phyloP scores from a whole-genome alignment of 176 grass and related monocot species.

The Cenchrus purpureus region DNA sequence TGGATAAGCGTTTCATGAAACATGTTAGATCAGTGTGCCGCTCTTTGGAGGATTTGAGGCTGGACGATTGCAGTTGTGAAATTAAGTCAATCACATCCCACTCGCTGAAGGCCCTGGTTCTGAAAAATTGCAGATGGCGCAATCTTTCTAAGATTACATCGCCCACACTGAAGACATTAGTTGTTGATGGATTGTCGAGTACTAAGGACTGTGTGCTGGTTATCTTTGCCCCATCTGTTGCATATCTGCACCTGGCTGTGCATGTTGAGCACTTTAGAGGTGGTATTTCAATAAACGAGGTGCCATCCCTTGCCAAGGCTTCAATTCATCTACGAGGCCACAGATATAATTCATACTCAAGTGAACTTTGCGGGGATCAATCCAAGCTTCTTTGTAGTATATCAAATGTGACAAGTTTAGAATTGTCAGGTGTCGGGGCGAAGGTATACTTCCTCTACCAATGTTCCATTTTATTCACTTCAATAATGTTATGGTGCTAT shows the following conservation, averaged over 20 bases:
- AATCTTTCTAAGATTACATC: neutral
- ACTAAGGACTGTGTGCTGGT: neutral
- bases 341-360: too few species aligned
- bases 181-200: neutral
- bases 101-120: neutral
- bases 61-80: neutral
- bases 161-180: neutral
- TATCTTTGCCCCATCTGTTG: neutral
- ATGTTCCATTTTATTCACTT: neutral
- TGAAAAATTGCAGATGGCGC: neutral
- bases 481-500: neutral
- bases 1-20: neutral
- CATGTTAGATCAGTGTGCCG: neutral
- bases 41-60: slow-evolving; percentile 10
- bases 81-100: neutral
- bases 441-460: neutral
- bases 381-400: neutral
- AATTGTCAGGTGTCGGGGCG: neutral
- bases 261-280: neutral
- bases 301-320: too few species aligned
- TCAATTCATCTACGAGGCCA: too few species aligned
- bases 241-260: neutral
- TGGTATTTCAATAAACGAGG: neutral
- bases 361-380: neutral
- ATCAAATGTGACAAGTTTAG: neutral